Conservation (phyloP, 2,329 filamentous ascomycete genomes). For the Microdochium trichocladiopsis region DNA sequence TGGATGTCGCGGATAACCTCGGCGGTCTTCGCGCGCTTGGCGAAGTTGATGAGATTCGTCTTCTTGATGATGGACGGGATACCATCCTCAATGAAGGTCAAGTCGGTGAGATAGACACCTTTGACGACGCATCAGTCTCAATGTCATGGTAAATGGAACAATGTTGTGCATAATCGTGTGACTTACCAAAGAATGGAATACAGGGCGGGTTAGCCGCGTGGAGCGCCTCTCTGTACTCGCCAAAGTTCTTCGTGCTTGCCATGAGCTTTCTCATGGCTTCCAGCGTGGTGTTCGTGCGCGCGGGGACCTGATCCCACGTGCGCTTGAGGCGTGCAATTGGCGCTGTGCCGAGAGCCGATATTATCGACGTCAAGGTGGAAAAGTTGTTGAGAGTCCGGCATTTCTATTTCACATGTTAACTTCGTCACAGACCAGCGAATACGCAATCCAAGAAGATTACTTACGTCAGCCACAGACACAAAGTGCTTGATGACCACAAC, state of each 20-base stretch:
- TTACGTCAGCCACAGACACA: conserved; percentile 88
- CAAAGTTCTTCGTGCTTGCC: conserved; percentile 97
- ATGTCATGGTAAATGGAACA: background rate
- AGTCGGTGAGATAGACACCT: conserved; percentile 94
- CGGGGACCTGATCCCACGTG: conserved; percentile 91
- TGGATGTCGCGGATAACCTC: conserved; percentile 98
- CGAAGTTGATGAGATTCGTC: conserved; percentile 95
- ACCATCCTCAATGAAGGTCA: conserved; percentile 97
- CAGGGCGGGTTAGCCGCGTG: conserved; percentile 93
- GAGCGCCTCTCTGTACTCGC: conserved; percentile 87
- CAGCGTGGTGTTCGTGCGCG: conserved; percentile 70
- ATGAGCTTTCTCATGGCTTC: conserved; percentile 93
- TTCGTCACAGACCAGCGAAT: conserved; percentile 10
- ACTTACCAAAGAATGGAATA: conserved; percentile 92
- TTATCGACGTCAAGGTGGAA: conserved; percentile 94
- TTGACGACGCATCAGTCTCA: conserved; percentile 1
- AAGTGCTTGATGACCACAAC: conserved; percentile 99
- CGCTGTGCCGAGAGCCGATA: conserved; percentile 88
- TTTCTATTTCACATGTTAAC: conserved; percentile 54
- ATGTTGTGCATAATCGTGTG: background rate
- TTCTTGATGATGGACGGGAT: conserved; percentile 96
- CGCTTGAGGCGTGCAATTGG: conserved; percentile 89
- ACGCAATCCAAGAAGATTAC: conserved; percentile 23
- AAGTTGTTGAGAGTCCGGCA: conserved; percentile 93
- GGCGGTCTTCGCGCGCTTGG: conserved; percentile 94